A percentile compares a stretch with the other conserved stretches of the same genome.
Conservation (phyloP, 345 rosid genomes). For the Boechera stricta region DNA sequence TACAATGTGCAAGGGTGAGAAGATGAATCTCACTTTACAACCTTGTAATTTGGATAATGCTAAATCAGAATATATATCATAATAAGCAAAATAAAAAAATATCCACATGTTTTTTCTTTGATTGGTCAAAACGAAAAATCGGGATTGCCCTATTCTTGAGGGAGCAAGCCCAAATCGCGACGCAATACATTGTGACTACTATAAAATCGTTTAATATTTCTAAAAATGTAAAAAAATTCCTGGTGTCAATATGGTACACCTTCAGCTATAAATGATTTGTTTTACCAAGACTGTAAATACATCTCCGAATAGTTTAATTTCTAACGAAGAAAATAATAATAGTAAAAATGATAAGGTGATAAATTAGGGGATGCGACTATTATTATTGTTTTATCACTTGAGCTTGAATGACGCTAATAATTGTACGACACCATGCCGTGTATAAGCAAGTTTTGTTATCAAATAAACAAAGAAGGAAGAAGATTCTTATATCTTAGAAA, state of each 20-base stretch:
- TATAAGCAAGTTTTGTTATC: slow-evolving; percentile 24
- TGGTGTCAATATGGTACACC: too few species aligned
- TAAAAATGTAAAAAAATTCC: too few species aligned
- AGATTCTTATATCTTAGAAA: neutral
- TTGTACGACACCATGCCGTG: slow-evolving; percentile 17
- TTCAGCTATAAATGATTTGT: too few species aligned
- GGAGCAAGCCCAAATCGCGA: neutral
- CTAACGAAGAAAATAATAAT: neutral
- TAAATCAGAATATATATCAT: neutral
- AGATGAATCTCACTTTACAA: slow-evolving; percentile 30
- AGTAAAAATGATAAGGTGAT: neutral
- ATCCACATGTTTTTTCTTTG: neutral
- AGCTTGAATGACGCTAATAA: neutral
- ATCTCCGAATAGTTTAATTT: neutral
- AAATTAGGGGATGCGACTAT: neutral
- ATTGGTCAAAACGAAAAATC: neutral
- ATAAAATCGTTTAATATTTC: too few species aligned
- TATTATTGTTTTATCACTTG: neutral
- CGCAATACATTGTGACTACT: neutral
- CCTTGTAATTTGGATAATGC: slow-evolving; percentile 23
- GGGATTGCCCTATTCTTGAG: neutral
- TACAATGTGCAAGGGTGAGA: slow-evolving; percentile 31
- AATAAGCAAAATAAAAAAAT: neutral
- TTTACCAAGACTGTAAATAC: neutral
- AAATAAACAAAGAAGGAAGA: neutral